These are phyloP conservation scores for Cercospora sojina DNA, from an alignment of 2,329 filamentous ascomycete genomes.

Conservation along the genomic window DNA sequence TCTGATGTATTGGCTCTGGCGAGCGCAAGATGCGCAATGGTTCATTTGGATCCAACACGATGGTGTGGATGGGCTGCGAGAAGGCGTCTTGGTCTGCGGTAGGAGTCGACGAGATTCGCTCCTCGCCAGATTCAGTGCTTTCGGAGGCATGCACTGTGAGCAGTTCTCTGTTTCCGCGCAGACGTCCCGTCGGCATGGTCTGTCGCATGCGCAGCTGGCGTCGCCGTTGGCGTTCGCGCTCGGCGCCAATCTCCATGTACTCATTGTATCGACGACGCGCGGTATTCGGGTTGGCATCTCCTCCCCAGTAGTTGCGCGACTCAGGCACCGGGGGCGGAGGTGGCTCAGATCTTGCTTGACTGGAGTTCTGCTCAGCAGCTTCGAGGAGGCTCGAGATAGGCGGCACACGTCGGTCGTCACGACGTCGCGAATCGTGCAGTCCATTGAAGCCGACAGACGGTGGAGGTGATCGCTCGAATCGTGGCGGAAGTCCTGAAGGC, in stretches of 20 bases:
- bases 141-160: neutral
- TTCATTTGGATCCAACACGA: conserved; percentile 18
- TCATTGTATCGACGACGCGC: conserved; percentile 5
- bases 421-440: conserved; percentile 26
- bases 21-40: conserved; percentile 24
- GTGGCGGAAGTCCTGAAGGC: conserved; percentile 27
- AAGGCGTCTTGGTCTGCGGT: conserved; percentile 8
- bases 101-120: conserved; percentile 15
- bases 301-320: conserved; percentile 27
- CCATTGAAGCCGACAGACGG: conserved; percentile 24
- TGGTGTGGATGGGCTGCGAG: conserved; percentile 12
- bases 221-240: conserved; percentile 3
- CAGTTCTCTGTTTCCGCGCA: neutral
- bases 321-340: conserved; percentile 31
- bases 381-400: conserved; percentile 35
- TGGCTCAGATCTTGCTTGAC: neutral
- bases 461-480: conserved; percentile 29
- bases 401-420: conserved; percentile 30
- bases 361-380: conserved; percentile 26
- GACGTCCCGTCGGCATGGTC: neutral
- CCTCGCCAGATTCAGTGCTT: conserved; percentile 7
- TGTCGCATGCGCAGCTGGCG: conserved; percentile 1
- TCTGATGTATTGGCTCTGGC: conserved; percentile 19
- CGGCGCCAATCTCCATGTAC: conserved; percentile 9
- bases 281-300: neutral